Evolutionary conservation across 2,329 filamentous ascomycete genomes (phyloP), one percentile per base, ranked within the genome.

Genomic region (Sodiomyces alkalinus): DNA sequence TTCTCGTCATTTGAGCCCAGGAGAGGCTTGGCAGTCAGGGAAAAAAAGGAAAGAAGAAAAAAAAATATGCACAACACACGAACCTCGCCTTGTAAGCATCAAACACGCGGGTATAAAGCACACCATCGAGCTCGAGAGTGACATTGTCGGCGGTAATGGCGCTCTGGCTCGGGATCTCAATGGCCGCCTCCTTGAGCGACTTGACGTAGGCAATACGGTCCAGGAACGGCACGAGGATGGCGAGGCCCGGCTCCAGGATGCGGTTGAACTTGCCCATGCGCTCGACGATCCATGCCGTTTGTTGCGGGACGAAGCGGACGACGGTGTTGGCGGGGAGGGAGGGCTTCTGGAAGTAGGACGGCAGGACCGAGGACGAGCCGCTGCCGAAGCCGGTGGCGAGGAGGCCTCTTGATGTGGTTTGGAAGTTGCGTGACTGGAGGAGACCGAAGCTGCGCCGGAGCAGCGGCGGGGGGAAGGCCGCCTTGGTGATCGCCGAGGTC

Each of bases 81-180:
- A 55, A 87, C 80, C 81, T 90, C 12, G 90, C 90, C 59, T 96
- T 98, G 58, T 93, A 98, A 8, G 90, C 87, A 53, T 98, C 90
- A 51, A 96, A 93, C 2, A 98, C 86, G 33, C 90, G 68, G 5
- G 90, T 98, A 51, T 92, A 98, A 28, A 98, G 60, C 21, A 98
- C 83, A 41, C 90, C 90, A 51, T 98, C 90, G 20, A 98, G 68
- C 55, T 96, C 90, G 35, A 98, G 61, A 3, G 90, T 98, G 18
- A 98, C 90, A 45, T 98, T 98, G 63, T 98, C 90, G 31, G 90
- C 87, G 2, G 90, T 98, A 49, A 98, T 98, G 44, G 90, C 90
- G 51, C 81, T 92, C 61, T 98, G 90, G 44, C 80, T 92, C 3
- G 90, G 90, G 33, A 98, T 98, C 61, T 98, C 90, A 48, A 96